Evolutionary conservation across 345 rosid genomes (phyloP), one percentile per base, ranked within the genome.

Genomic region (Eucalyptus guilfoylei): DNA sequence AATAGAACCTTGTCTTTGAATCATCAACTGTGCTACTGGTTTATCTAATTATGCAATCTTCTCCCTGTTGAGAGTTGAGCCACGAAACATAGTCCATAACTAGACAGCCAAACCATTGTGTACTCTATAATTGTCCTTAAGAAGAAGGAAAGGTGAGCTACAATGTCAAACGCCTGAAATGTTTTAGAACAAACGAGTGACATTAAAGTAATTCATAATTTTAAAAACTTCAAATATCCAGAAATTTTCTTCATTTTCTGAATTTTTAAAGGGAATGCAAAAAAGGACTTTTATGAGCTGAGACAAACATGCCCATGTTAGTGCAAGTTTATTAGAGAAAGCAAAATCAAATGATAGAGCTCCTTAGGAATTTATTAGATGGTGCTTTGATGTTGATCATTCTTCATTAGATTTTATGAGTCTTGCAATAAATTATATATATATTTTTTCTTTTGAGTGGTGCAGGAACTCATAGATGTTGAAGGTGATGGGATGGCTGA

Each of bases 401-500:
- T 76, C 47, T 76, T 76, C 87, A 86, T 48, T 49, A 48, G 87
- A n/a, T 86, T 30, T 47, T 87, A 58, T 87, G 40, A 48, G n/a
- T 34, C 60, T 60, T 88, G 88, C 88, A 47, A 49, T 37, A 89
- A 49, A 87, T 32, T 44, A 42, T 89, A 72, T 34, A n/a, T 80
- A 9, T 55, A 4, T 37, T 32, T 23, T 80, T 55, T 52, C 21
- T 88, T 62, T 90, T 62, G 49, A 48, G 16, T 62, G 58, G 89
- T 88, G 81, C 92, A 97, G 99, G 99, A 96, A 90, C 98, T 97
- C 89, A 95, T 96, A 89, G 99, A 97, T 92, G 98, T 96, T 90
- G 99, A 97, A 94, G 99, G 99, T 90, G 99, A 98, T 95, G 99
- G 99, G 86, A 95, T 97, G 98, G 99, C 99, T 90, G 99, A 98